phyloP scores from a whole-genome alignment of 2,329 filamentous ascomycete species.

The Claviceps humidiphila region DNA sequence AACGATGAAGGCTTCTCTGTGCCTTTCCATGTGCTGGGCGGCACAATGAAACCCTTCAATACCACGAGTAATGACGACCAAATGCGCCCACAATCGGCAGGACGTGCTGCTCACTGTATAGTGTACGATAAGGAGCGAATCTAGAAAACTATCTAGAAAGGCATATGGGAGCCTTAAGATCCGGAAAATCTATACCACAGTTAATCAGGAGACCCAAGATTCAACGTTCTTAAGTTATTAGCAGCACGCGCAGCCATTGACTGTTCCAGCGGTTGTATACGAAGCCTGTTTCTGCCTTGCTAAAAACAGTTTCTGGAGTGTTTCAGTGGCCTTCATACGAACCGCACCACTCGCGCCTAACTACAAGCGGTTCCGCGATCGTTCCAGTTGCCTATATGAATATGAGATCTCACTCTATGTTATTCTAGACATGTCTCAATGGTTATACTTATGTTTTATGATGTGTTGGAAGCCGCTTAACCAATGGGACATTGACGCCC shows the following conservation, averaged over 20 bases:
- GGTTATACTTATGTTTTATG: background rate
- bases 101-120: background rate
- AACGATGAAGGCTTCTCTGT: background rate
- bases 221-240: too few species aligned
- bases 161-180: background rate
- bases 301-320: too few species aligned
- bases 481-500: too few species aligned
- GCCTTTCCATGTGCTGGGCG: too few species aligned
- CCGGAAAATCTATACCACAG: background rate
- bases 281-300: too few species aligned
- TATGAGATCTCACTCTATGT: too few species aligned
- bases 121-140: constrained; percentile 7
- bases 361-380: too few species aligned
- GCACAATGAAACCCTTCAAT: background rate
- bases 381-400: too few species aligned
- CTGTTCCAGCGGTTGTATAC: background rate
- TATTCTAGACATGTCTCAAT: background rate
- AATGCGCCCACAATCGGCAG: background rate
- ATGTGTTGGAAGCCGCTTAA: background rate
- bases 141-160: background rate
- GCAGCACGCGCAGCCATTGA: background rate
- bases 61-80: background rate
- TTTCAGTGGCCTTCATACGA: too few species aligned
- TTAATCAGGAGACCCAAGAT: background rate
- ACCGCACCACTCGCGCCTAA: too few species aligned